Conservation (phyloP, 768 basidiomycete species). For the Auriscalpium vulgare region DNA sequence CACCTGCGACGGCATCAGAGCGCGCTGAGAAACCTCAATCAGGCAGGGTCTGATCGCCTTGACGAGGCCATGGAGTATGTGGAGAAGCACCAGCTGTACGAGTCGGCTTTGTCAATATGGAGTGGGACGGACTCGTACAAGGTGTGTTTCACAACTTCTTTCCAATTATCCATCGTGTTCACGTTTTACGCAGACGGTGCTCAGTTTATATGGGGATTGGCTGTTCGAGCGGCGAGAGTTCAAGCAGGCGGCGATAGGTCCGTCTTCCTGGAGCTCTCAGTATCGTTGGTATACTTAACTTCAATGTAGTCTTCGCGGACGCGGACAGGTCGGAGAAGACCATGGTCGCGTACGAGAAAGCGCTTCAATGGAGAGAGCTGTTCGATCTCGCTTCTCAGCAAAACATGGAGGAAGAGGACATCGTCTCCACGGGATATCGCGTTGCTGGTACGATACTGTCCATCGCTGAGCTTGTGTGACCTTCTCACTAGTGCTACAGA, state of each 20-base stretch:
- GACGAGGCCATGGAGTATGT: constrained; percentile 76
- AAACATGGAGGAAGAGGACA: constrained; percentile 42
- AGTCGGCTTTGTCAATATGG: constrained; percentile 70
- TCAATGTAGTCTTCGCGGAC: constrained; percentile 58
- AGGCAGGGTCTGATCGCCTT: constrained; percentile 65
- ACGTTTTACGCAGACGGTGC: constrained; percentile 38
- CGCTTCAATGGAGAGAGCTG: constrained; percentile 84
- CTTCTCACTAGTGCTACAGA: constrained; percentile 37
- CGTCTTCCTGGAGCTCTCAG: constrained; percentile 3
- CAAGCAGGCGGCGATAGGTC: constrained; percentile 75
- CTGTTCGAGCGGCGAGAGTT: constrained; percentile 82
- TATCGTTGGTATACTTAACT: neutral
- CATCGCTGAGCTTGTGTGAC: neutral
- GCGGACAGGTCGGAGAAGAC: constrained; percentile 61
- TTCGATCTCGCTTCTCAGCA: constrained; percentile 68
- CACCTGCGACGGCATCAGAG: constrained; percentile 70
- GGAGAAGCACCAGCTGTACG: constrained; percentile 69
- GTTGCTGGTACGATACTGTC: constrained; percentile 58
- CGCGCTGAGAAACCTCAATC: constrained; percentile 66
- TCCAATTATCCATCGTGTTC: neutral
- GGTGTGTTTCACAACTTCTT: constrained; percentile 30
- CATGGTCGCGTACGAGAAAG: constrained; percentile 82
- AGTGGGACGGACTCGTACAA: constrained; percentile 51
- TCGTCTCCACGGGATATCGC: constrained; percentile 62
- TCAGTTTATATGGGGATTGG: constrained; percentile 78